Base-by-base conservation (phyloP, 805 yeast genomes). In the Clavispora phyllophila region DNA sequence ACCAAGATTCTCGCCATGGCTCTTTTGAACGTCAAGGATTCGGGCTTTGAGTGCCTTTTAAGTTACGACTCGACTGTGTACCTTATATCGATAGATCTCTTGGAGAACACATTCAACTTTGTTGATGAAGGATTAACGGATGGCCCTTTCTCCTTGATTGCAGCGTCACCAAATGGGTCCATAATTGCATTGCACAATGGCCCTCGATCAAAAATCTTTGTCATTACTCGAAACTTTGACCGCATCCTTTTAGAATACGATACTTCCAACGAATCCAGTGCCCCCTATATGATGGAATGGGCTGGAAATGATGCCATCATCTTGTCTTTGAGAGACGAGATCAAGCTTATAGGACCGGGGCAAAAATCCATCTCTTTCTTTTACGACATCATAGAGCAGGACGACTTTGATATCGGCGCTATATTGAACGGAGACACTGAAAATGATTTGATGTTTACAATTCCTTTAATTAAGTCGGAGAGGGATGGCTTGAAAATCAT, bases 271-370 rank as follows among this genome's bases (percentile, higher is more conserved):
- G 72, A 70, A 46, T 55, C 60, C 22, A 42, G 61, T 5, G 45
- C 52, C 0, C 81, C 84, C 0, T 60, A 55, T 33, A 72, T 74
- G 45, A 63, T 86, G 15, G 73, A 72, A 44, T 93, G 97, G 98
- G 84, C 96, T 57, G 87, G 91, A 0, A 79, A 82, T 50, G 96
- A 88, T 61, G 87, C 93, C 0, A 79, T 90, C 1, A 80, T 82
- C 0, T 56, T 83, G 10, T 64, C 79, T n/a, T 66, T 79, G 1
- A 66, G 73, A 2, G 91, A 84, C 50, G 88, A 84, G 40, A 53
- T 88, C 22, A 75, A 75, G 46, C 57, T 90, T 13, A 71, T 83
- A 27, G 96, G 95, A 0, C 91, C 96, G 0, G 76, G 79, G 9
- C 80, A 75, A 48, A 77, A 75, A 14, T 56, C 75, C 35, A 58